Conservation (phyloP, 495 filamentous ascomycete species). For the Penicillium paxilli region DNA sequence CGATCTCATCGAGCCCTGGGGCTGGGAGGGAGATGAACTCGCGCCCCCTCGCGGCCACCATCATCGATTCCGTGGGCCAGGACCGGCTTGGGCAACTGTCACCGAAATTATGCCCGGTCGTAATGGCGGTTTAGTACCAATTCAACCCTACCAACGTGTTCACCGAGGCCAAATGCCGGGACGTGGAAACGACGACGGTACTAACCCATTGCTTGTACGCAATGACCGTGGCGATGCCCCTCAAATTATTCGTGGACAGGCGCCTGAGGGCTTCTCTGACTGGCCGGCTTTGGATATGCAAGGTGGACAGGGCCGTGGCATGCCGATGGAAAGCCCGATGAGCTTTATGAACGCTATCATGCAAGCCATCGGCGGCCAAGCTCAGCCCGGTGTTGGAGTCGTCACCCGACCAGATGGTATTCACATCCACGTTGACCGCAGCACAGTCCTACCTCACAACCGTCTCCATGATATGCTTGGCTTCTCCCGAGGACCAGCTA, state of each 20-base stretch:
- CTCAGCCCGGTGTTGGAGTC: constrained; percentile 50
- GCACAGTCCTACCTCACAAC: constrained; percentile 48
- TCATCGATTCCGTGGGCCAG: constrained; percentile 40
- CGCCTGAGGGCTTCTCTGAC: constrained; percentile 43
- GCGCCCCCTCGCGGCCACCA: constrained; percentile 46
- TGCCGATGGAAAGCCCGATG: constrained; percentile 59
- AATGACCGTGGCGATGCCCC: constrained; percentile 38
- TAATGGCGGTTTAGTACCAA: constrained; percentile 41
- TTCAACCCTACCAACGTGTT: constrained; percentile 52
- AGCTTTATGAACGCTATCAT: constrained; percentile 63
- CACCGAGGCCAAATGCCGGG: constrained; percentile 47
- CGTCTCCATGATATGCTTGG: constrained; percentile 59
- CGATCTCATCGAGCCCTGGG: constrained; percentile 54
- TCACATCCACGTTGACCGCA: constrained; percentile 55
- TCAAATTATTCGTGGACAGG: constrained; percentile 27
- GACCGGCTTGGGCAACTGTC: constrained; percentile 43
- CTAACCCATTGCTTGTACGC: constrained; percentile 70
- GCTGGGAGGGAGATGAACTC: constrained; percentile 55
- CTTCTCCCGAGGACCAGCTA: constrained; percentile 45
- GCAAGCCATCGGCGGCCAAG: constrained; percentile 54
- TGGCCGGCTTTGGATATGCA: constrained; percentile 58
- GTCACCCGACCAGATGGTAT: constrained; percentile 60
- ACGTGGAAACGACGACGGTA: constrained; percentile 67
- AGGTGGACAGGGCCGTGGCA: constrained; percentile 42
- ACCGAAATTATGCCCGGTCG: constrained; percentile 47